Conservation (phyloP, 768 basidiomycete species). For the Amanita pallidorosea region DNA sequence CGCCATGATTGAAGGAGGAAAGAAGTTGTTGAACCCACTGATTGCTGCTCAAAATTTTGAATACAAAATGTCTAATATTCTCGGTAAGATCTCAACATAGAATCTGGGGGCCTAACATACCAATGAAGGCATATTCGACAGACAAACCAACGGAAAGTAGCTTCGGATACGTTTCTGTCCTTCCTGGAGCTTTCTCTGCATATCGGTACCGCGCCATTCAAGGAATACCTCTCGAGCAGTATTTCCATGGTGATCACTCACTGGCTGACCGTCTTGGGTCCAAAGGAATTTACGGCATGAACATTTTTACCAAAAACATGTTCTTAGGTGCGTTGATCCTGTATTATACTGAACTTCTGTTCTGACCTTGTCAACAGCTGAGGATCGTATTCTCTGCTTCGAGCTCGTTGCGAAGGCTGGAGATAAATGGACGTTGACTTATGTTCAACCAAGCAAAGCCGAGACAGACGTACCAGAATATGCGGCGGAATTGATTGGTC, state of each 20-base stretch:
- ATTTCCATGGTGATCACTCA: slow-evolving; percentile 83
- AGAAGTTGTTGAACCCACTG: slow-evolving; percentile 83
- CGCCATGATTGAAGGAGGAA: slow-evolving; percentile 92
- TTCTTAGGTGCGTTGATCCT: slow-evolving; percentile 27
- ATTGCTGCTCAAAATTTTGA: slow-evolving; percentile 96
- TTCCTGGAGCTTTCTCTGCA: slow-evolving; percentile 95
- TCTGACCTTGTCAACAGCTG: slow-evolving; percentile 32
- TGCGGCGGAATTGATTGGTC: slow-evolving; percentile 89
- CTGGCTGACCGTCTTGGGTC: slow-evolving; percentile 85
- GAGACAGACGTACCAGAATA: slow-evolving; percentile 94
- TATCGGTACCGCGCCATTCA: slow-evolving; percentile 91
- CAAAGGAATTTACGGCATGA: slow-evolving; percentile 95
- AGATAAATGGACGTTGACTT: slow-evolving; percentile 80
- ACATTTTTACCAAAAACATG: slow-evolving; percentile 91
- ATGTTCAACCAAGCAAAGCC: slow-evolving; percentile 91
- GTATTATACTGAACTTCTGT: neutral
- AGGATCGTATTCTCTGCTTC: slow-evolving; percentile 96
- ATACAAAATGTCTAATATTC: slow-evolving; percentile 97
- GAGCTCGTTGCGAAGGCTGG: slow-evolving; percentile 88
- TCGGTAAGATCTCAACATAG: slow-evolving; percentile 34
- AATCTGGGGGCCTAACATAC: neutral
- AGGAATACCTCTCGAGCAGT: slow-evolving; percentile 78
- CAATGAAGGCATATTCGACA: slow-evolving; percentile 11
- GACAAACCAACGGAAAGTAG: slow-evolving; percentile 93
- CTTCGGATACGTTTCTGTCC: slow-evolving; percentile 91